Evolutionary conservation across 257 asterid species (phyloP), one percentile per base, ranked within the genome.

Genomic region (Solanum pimpinellifolium): DNA sequence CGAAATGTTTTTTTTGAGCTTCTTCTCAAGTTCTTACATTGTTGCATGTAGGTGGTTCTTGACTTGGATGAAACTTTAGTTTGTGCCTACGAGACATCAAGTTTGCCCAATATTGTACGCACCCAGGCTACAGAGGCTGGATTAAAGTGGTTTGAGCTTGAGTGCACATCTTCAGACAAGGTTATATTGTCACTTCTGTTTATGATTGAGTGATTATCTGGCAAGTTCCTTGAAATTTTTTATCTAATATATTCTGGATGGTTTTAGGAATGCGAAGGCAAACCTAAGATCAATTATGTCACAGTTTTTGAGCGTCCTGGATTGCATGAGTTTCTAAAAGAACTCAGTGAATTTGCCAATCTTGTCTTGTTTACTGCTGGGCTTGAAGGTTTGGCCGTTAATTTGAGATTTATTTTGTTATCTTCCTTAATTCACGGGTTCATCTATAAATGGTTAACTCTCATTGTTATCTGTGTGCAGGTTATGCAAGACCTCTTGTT

Each of bases 231-330:
- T 72, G 20, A 46, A 44, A 1, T 16, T 25, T 39, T 85, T 20
- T 1, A 14, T 72, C 41, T 66, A 46, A 12, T 37, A 15, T 39
- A 49, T 85, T 85, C 75, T 84, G n/a, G 47, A 33, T 56, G 84
- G 83, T 81, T 87, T 47, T 87, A 95, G 98, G 98, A 94, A 88
- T 76, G 86, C 87, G 97, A 95, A 76, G 95, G 98, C 82, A 95
- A 96, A 86, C 94, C 98, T 49, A 95, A 92, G 96, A 92, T 96
- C 91, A 96, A 93, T 93, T 93, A 95, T 84, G 99, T 96, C 86
- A 96, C 99, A 21, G 98, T 96, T 86, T 96, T 95, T 90, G 99
- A 96, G 90, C 96, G 99, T 35, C 99, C 99, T 18, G 98, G 99
- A 76, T 91, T 96, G 83, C 93, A 92, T 33, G 95, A 93, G 84